Evolutionary conservation across 1,139 yeast genomes (phyloP).

Genomic region (Candida gigantensis): DNA sequence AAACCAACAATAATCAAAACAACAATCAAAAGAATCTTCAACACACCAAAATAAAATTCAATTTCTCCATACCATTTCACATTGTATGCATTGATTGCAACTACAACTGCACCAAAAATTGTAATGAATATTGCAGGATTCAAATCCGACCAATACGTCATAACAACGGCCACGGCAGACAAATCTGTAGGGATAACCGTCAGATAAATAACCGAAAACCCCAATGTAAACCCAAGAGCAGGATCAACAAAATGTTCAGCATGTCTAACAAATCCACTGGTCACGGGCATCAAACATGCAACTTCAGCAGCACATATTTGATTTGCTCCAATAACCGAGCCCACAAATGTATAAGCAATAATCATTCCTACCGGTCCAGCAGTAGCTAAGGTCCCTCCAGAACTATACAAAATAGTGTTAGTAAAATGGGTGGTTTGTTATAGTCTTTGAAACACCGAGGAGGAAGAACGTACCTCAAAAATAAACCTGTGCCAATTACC

Average conservation of each 20-base stretch:
- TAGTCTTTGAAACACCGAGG: background rate
- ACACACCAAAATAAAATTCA: slow-evolving; percentile 31
- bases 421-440: background rate
- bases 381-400: slow-evolving; percentile 20
- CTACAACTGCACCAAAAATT: slow-evolving; percentile 23
- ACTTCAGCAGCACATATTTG: slow-evolving; percentile 30
- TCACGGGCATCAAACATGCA: slow-evolving; percentile 29
- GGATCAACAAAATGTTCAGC: slow-evolving; percentile 27
- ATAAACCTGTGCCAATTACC: slow-evolving; percentile 26
- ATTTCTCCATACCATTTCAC: slow-evolving; percentile 34
- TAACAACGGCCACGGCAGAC: slow-evolving; percentile 27
- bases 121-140: slow-evolving; percentile 29
- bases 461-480: background rate
- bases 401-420: slow-evolving; percentile 4
- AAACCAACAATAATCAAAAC: slow-evolving; percentile 27
- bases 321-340: slow-evolving; percentile 18
- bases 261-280: slow-evolving; percentile 28
- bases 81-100: slow-evolving; percentile 24
- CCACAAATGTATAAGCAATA: slow-evolving; percentile 21
- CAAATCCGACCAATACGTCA: slow-evolving; percentile 24
- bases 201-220: slow-evolving; percentile 22
- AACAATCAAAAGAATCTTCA: slow-evolving; percentile 27
- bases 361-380: slow-evolving; percentile 22
- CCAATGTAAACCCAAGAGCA: slow-evolving; percentile 27
- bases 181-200: slow-evolving; percentile 24